A percentile compares a stretch with the other conserved stretches of the same genome.
These are phyloP conservation scores for Lecanicillium sp. DNA, from an alignment of 2,329 filamentous ascomycete species.

Conservation along the genomic window DNA sequence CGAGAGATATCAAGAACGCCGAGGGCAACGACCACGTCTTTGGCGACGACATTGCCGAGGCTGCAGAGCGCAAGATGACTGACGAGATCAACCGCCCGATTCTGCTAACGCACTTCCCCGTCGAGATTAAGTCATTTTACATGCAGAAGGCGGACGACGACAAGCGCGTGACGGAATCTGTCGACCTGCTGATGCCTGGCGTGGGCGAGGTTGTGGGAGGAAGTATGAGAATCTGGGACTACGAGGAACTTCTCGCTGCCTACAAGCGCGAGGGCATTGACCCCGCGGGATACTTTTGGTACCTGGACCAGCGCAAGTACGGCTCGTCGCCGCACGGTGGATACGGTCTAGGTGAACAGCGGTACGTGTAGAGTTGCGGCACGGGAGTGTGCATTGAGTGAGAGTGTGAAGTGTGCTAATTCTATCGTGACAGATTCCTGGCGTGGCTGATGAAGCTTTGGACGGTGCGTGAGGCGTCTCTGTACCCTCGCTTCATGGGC, in stretches of 20 bases:
- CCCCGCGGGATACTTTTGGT: constrained; percentile 91
- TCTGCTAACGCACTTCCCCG: constrained; percentile 94
- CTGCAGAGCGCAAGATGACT: constrained; percentile 93
- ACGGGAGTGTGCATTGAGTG: too few species aligned
- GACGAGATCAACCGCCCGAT: constrained; percentile 94
- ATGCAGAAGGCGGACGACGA: constrained; percentile 87
- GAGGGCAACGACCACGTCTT: constrained; percentile 85
- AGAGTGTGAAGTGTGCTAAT: too few species aligned
- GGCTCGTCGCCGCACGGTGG: constrained; percentile 88
- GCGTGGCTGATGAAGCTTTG: constrained; percentile 60
- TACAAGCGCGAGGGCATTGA: constrained; percentile 85
- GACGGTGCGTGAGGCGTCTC: constrained; percentile 59
- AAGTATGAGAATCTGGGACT: constrained; percentile 91
- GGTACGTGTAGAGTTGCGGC: too few species aligned
- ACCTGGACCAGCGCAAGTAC: constrained; percentile 92
- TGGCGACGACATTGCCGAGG: constrained; percentile 96
- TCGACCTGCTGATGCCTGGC: constrained; percentile 81
- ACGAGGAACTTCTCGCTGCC: constrained; percentile 81
- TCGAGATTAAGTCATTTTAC: constrained; percentile 98
- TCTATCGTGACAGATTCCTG: constrained; percentile 70
- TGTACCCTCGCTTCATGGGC: constrained; percentile 78
- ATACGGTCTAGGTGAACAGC: constrained; percentile 91
- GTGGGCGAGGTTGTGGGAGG: constrained; percentile 97
- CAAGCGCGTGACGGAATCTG: constrained; percentile 80
- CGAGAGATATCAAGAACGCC: constrained; percentile 88